phyloP scores from a whole-genome alignment of 106 monocot species.

The Apostasia shenzhenica region DNA sequence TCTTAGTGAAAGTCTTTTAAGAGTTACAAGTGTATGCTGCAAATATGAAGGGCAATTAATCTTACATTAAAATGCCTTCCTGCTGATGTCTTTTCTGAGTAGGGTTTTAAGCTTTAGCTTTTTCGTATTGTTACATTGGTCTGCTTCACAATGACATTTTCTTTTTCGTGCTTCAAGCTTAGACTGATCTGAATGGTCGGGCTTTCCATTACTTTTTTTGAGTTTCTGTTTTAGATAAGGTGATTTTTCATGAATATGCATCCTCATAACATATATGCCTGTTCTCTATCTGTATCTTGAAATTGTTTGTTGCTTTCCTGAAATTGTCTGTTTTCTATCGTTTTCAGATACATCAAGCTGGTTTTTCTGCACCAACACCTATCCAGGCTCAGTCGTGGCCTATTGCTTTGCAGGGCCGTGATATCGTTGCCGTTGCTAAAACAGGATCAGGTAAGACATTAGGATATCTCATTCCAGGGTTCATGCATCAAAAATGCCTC shows the following conservation, averaged over 20 bases:
- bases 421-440: conserved; percentile 73
- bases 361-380: conserved; percentile 67
- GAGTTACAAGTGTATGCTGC: too few species aligned
- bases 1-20: too few species aligned
- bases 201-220: too few species aligned
- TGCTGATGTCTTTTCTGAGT: too few species aligned
- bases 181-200: too few species aligned
- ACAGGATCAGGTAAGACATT: conserved; percentile 86
- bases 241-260: too few species aligned
- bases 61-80: too few species aligned
- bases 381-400: conserved; percentile 88
- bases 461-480: conserved; percentile 73
- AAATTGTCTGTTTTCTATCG: not conserved
- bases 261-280: not conserved
- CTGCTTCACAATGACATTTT: not conserved
- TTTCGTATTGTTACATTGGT: not conserved
- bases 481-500: conserved; percentile 47
- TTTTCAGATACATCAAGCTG: conserved; percentile 56
- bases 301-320: not conserved
- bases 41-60: too few species aligned
- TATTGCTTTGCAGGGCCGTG: conserved; percentile 54
- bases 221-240: too few species aligned
- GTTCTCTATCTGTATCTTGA: not conserved
- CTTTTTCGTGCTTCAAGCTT: not conserved
- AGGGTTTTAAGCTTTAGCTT: not conserved